These are phyloP conservation scores for Wickerhamiella siamensis DNA, from an alignment of 805 yeast species.

Conservation along the genomic window DNA sequence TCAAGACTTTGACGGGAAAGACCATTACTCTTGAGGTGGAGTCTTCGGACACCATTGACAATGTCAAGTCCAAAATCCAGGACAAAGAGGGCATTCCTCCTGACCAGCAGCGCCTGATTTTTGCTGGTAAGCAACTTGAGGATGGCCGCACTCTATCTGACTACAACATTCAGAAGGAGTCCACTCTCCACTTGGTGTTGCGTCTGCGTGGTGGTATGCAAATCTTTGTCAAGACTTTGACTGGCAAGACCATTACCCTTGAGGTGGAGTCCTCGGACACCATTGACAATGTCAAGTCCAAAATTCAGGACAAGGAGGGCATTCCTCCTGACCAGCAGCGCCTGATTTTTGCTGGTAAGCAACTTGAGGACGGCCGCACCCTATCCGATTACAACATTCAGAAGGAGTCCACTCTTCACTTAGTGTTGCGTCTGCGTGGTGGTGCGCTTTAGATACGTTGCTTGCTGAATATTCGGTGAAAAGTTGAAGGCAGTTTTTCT, in stretches of 20 bases:
- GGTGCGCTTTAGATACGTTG: conserved; percentile 25
- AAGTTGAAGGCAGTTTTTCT: too few species aligned
- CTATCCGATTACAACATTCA: conserved; percentile 88
- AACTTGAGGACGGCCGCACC: conserved; percentile 88
- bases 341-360: conserved; percentile 90
- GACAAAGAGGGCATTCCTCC: conserved; percentile 97
- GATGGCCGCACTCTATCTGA: conserved; percentile 91
- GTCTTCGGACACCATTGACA: conserved; percentile 90
- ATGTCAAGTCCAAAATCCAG: conserved; percentile 88
- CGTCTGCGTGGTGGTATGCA: conserved; percentile 75
- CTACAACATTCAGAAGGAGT: conserved; percentile 92
- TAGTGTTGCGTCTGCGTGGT: conserved; percentile 79
- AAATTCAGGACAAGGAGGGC: conserved; percentile 91
- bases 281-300: conserved; percentile 84
- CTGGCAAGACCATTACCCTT: conserved; percentile 86
- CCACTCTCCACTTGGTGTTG: conserved; percentile 68
- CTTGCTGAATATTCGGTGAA: too few species aligned
- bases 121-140: conserved; percentile 93
- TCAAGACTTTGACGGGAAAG: conserved; percentile 81
- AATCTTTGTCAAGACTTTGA: conserved; percentile 97
- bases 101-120: conserved; percentile 88
- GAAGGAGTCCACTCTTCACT: conserved; percentile 75
- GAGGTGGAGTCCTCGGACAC: conserved; percentile 90
- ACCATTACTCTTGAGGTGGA: conserved; percentile 82
- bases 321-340: conserved; percentile 95